These are phyloP conservation scores for Geotrichum australiense DNA, from an alignment of 1,139 yeast species.

Conservation along the genomic window DNA sequence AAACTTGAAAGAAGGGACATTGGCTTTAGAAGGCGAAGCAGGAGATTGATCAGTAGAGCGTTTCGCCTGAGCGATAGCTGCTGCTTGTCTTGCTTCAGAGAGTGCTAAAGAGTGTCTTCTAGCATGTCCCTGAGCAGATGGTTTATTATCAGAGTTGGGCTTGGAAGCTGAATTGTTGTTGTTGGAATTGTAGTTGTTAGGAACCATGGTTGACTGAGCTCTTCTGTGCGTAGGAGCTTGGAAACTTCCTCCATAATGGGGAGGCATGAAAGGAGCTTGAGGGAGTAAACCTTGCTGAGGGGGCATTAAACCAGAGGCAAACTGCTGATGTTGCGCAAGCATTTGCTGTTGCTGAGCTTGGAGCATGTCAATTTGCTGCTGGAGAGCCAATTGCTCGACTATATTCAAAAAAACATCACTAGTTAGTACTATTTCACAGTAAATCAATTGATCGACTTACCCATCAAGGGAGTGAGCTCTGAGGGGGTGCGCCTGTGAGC, in stretches of 20 bases:
- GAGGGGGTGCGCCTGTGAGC: constrained; percentile 94
- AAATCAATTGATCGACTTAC: constrained; percentile 32
- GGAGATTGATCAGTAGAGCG: constrained; percentile 28
- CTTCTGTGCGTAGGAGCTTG: constrained; percentile 26
- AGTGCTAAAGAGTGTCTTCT: constrained; percentile 91
- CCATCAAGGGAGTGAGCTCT: constrained; percentile 90
- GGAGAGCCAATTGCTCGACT: constrained; percentile 85
- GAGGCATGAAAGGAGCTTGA: constrained; percentile 24
- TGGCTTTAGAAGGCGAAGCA: constrained; percentile 9
- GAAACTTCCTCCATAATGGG: constrained; percentile 30
- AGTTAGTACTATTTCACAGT: constrained; percentile 9
- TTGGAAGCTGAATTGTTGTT: constrained; percentile 20
- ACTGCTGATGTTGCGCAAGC: constrained; percentile 57
- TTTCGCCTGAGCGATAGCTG: constrained; percentile 75
- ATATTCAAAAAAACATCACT: no score
- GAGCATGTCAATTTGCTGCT: constrained; percentile 83
- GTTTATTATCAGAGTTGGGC: constrained; percentile 13
- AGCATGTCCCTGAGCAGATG: constrained; percentile 52
- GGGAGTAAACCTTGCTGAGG: constrained; percentile 24
- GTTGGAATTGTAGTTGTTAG: constrained; percentile 16
- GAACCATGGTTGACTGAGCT: constrained; percentile 31
- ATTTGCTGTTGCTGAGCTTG: constrained; percentile 91
- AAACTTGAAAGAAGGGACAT: constrained; percentile 2
- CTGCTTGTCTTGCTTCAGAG: constrained; percentile 94
- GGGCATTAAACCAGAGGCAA: constrained; percentile 27